Evolutionary conservation across 805 yeast species (phyloP), one percentile per base, ranked within the genome.

Genomic region (Starmera quercuum): DNA sequence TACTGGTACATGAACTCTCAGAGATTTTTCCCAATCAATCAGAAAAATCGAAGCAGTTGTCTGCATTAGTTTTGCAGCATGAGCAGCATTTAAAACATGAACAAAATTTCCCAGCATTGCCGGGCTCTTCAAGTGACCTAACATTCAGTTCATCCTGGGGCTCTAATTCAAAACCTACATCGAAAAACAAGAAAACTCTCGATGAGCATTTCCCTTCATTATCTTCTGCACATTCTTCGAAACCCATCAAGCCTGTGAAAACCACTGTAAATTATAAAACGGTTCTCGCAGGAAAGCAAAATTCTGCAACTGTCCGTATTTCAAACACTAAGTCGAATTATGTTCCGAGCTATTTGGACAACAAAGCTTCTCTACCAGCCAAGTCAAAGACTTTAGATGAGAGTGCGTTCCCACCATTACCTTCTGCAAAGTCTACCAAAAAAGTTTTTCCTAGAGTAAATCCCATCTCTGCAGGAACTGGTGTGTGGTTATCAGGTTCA

Each of bases 1-100:
- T 82, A 6, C 55, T 85, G 30, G 40, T 84, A 6, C 68, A 66
- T 35, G 90, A 83, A 42, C 59, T 80, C 33, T 59, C 78, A 4
- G 81, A 78, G 41, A 53, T 78, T 3, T 73, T 68, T 43, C 68
- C 78, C 1, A 47, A 58, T 13, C 56, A 56, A n/a, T 66, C 80
- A 0, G 46, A 58, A 1, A 66, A 71, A 36, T 58, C 63, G 26
- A 61, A 58, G 26, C 68, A 65, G 34, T 48, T 71, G 7, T 21
- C 41, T 1, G n/a, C 42, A 6, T 41, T 57, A 32, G 48, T 53
- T 25, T 35, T 54, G 37, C 23, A 53, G 45, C 32, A 42, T 47
- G 47, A 42, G 50, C 41, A 52, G 34, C 33, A 45, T 32, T 40
- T 41, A 21, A 34, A 49, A 25, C 36, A 53, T 14, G 54, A 58